These are phyloP conservation scores for Caryopteris hybrid DNA, from an alignment of 305 asterid species.

Conservation along the genomic window DNA sequence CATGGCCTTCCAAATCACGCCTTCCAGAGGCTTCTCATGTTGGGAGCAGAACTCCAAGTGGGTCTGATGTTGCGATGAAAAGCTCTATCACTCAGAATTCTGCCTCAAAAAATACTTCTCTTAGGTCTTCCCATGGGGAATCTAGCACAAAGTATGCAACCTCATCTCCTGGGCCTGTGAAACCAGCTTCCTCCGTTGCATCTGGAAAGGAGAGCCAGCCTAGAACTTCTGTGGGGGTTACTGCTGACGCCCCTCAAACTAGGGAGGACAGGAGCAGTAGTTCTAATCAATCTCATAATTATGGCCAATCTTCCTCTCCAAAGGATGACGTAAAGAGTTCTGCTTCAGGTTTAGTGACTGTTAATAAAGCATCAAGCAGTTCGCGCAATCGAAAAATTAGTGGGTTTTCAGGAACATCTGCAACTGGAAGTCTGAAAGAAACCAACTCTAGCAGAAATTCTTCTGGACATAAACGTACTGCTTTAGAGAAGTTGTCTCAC, in stretches of 20 bases:
- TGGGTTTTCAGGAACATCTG: constrained; percentile 37
- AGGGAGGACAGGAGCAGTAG: constrained; percentile 84
- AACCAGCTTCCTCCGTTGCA: constrained; percentile 43
- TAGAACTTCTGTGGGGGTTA: constrained; percentile 33
- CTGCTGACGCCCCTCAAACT: constrained; percentile 42
- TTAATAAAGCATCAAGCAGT: constrained; percentile 47
- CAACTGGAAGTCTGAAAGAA: constrained; percentile 47
- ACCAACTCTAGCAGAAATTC: constrained; percentile 40
- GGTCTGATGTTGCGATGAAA: constrained; percentile 52
- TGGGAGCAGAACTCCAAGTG: constrained; percentile 43
- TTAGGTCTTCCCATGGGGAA: constrained; percentile 61
- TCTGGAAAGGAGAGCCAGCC: constrained; percentile 54
- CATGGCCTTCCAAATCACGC: constrained; percentile 65
- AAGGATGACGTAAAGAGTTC: constrained; percentile 68
- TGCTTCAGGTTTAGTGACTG: constrained; percentile 38
- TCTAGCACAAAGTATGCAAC: constrained; percentile 45
- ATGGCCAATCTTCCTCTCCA: constrained; percentile 49
- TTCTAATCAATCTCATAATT: constrained; percentile 69
- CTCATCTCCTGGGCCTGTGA: constrained; percentile 51
- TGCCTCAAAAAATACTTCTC: constrained; percentile 43
- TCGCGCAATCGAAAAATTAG: constrained; percentile 50
- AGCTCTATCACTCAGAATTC: constrained; percentile 49
- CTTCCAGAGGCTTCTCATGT: constrained; percentile 55
- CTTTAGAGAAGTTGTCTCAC: constrained; percentile 45
- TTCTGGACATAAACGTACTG: constrained; percentile 26